These are phyloP conservation scores for Penicillium rolfsii DNA, from an alignment of 2,329 filamentous ascomycete genomes.

Conservation along the genomic window DNA sequence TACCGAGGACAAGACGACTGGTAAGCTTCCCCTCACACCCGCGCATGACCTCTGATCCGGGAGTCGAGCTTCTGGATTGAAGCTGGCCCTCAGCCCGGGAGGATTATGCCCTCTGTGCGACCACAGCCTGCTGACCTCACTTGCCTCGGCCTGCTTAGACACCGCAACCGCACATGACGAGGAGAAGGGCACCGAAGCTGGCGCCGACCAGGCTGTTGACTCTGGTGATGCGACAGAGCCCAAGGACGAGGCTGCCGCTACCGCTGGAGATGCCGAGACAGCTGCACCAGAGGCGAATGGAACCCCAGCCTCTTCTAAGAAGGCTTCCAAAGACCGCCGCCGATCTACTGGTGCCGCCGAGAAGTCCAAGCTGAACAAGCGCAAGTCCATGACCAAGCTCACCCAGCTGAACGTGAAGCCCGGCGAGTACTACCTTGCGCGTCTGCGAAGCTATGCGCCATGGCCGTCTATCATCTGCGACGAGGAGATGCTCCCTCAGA, in stretches of 20 bases:
- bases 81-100: conserved; percentile 4
- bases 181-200: conserved; percentile 34
- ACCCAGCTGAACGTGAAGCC: conserved; percentile 79
- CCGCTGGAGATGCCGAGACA: conserved; percentile 32
- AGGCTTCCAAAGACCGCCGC: conserved; percentile 67
- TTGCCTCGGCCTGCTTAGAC: conserved; percentile 16
- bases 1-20: conserved; percentile 24
- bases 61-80: conserved; percentile 1
- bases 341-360: conserved; percentile 66
- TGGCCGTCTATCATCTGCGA: conserved; percentile 96
- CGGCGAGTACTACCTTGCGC: conserved; percentile 88
- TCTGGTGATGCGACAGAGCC: conserved; percentile 29
- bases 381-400: conserved; percentile 74
- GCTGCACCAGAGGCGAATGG: conserved; percentile 49
- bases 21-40: conserved; percentile 19
- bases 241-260: conserved; percentile 30
- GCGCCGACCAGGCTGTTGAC: conserved; percentile 35
- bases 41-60: not conserved
- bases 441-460: conserved; percentile 89
- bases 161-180: conserved; percentile 29
- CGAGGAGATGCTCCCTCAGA: conserved; percentile 86
- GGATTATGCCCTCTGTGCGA: conserved; percentile 22
- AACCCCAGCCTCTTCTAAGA: conserved; percentile 54
- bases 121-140: conserved; percentile 23
- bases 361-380: conserved; percentile 79